A percentile compares a stretch with the other conserved stretches of the same genome.
Evolutionary conservation across 192 early-diverging fungal genomes (phyloP).

Genomic region (Pilaira anomala): DNA sequence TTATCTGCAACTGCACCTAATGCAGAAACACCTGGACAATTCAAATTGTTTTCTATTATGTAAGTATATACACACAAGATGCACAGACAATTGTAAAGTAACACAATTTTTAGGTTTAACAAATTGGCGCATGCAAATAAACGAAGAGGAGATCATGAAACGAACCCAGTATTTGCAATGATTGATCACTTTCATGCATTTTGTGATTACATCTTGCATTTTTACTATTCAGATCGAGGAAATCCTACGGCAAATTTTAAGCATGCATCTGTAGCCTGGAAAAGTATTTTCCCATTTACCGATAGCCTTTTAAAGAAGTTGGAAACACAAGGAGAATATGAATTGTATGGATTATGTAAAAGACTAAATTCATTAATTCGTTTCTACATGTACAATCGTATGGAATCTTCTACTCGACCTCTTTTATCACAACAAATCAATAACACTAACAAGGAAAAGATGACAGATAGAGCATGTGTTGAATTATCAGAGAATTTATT

Average conservation of each 20-base stretch:
- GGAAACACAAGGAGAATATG: neutral
- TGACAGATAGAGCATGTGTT: neutral
- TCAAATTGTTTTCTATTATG: slow-evolving; percentile 19
- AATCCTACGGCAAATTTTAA: slow-evolving; percentile 1
- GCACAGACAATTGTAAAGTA: neutral
- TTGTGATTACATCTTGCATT: slow-evolving; percentile 17
- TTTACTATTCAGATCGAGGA: slow-evolving; percentile 18
- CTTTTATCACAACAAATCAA: neutral
- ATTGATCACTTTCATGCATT: slow-evolving; percentile 23
- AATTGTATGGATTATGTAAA: slow-evolving; percentile 11
- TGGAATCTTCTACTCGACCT: neutral
- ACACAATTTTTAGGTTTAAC: slow-evolving; percentile 19
- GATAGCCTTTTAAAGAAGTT: slow-evolving; percentile 18
- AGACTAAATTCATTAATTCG: slow-evolving; percentile 14
- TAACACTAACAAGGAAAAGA: slow-evolving; percentile 1
- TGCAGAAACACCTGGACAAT: slow-evolving; percentile 21
- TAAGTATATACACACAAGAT: slow-evolving; percentile 8
- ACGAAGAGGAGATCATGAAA: slow-evolving; percentile 12
- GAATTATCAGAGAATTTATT: neutral
- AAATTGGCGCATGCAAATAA: slow-evolving; percentile 19
- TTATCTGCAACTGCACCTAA: slow-evolving; percentile 18
- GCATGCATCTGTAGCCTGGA: slow-evolving; percentile 7
- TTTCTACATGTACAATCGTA: slow-evolving; percentile 16
- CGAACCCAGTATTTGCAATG: neutral
- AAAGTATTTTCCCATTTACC: slow-evolving; percentile 18